These are phyloP conservation scores for Fusarium sp. DNA, from an alignment of 2,329 filamentous ascomycete species.

Conservation along the genomic window DNA sequence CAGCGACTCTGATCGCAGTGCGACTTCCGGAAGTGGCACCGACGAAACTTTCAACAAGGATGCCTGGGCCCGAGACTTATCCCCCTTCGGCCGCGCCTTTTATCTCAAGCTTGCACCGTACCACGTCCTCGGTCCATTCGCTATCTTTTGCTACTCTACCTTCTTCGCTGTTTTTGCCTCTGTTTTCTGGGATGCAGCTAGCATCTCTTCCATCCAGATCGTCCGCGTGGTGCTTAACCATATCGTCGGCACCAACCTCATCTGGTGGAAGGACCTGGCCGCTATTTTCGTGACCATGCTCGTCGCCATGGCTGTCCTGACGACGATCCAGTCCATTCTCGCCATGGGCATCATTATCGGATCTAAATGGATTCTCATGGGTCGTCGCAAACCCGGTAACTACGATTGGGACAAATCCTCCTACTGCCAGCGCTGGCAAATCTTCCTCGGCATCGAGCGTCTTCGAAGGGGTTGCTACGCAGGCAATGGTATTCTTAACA, in stretches of 20 bases:
- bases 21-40: background rate
- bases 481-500: background rate
- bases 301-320: background rate
- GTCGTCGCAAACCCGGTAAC: slow-evolving; percentile 5
- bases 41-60: background rate
- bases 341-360: background rate
- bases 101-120: slow-evolving; percentile 12
- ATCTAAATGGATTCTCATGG: slow-evolving; percentile 12
- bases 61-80: background rate
- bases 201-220: slow-evolving; percentile 5
- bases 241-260: background rate
- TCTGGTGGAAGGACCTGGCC: slow-evolving; percentile 4
- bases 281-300: slow-evolving; percentile 12
- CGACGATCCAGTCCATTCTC: background rate
- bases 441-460: slow-evolving; percentile 12
- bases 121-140: background rate
- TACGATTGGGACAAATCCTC: slow-evolving; percentile 22
- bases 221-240: slow-evolving; percentile 1
- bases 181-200: slow-evolving; percentile 8
- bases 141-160: slow-evolving; percentile 2
- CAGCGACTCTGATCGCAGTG: background rate
- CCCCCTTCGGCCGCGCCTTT: slow-evolving; percentile 14
- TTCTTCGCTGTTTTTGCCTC: slow-evolving; percentile 2
- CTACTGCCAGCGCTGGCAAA: slow-evolving; percentile 21
- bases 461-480: slow-evolving; percentile 1